phyloP scores from a whole-genome alignment of 2,329 filamentous ascomycete species.

The Chaetomium strumarium region DNA sequence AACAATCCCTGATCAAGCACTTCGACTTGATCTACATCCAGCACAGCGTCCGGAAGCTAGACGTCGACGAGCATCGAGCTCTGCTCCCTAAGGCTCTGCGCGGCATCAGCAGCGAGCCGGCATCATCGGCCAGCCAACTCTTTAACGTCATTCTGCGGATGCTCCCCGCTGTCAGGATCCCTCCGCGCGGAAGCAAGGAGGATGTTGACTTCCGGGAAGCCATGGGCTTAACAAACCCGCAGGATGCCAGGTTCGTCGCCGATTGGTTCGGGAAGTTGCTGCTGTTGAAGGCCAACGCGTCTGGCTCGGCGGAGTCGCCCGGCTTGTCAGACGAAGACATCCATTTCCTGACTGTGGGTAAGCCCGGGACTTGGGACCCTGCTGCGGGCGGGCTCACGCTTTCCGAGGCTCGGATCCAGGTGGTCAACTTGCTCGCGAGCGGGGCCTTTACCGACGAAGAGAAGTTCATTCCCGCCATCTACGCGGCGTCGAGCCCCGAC shows the following conservation, averaged over 20 bases:
- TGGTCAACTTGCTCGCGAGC: slow-evolving; percentile 69
- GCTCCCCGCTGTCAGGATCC: slow-evolving; percentile 64
- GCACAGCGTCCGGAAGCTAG: slow-evolving; percentile 58
- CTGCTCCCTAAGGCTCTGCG: slow-evolving; percentile 65
- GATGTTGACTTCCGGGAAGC: slow-evolving; percentile 61
- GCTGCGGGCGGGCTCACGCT: slow-evolving; percentile 58
- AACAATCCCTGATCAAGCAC: slow-evolving; percentile 71
- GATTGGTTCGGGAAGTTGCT: slow-evolving; percentile 72
- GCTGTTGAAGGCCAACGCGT: slow-evolving; percentile 39
- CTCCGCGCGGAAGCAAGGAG: slow-evolving; percentile 70
- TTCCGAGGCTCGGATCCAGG: slow-evolving; percentile 62
- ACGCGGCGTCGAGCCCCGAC: slow-evolving; percentile 76
- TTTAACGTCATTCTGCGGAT: slow-evolving; percentile 80
- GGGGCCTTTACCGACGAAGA: slow-evolving; percentile 80
- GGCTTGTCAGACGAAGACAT: slow-evolving; percentile 62
- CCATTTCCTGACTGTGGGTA: slow-evolving; percentile 62
- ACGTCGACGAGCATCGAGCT: slow-evolving; percentile 57
- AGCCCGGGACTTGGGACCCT: slow-evolving; percentile 63
- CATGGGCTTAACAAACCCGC: slow-evolving; percentile 58
- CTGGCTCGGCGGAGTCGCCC: slow-evolving; percentile 30
- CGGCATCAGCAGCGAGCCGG: slow-evolving; percentile 55
- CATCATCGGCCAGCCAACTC: slow-evolving; percentile 50
- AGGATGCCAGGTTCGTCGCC: slow-evolving; percentile 70
- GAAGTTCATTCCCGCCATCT: slow-evolving; percentile 76
- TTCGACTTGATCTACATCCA: slow-evolving; percentile 87